These are phyloP conservation scores for Colletotrichum liaoningense DNA, from an alignment of 2,329 filamentous ascomycete genomes.

Conservation along the genomic window DNA sequence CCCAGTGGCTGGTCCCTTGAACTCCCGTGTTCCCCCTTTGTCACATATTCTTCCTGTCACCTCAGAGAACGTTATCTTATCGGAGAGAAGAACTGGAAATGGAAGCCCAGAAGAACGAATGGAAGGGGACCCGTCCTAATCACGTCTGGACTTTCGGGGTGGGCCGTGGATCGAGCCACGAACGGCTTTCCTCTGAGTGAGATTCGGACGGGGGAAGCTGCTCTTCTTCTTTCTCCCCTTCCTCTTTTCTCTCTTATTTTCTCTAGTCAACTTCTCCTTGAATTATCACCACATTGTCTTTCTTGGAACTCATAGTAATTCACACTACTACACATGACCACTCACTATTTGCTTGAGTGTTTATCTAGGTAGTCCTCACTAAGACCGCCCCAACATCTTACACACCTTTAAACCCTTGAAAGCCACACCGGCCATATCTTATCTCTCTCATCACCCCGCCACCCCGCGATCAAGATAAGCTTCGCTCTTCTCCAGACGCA, in stretches of 20 bases:
- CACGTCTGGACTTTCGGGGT: background rate
- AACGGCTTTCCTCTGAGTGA: background rate
- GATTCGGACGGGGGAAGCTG: background rate
- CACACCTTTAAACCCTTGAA: conserved; percentile 1
- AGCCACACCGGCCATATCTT: conserved; percentile 3
- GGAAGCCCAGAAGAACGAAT: conserved; percentile 6
- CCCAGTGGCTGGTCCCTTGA: background rate
- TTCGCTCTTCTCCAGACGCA: conserved; percentile 1
- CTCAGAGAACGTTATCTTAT: conserved; percentile 31
- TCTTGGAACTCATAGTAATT: background rate
- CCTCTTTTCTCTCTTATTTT: background rate
- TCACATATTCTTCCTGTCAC: background rate
- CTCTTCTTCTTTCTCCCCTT: background rate
- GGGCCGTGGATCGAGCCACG: conserved; percentile 24
- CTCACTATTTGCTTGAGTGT: background rate
- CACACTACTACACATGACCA: background rate
- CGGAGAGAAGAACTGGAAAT: background rate
- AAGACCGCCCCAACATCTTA: background rate
- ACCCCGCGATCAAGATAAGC: conserved; percentile 29
- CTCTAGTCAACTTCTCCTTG: background rate
- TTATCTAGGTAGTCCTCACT: background rate
- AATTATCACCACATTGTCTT: background rate
- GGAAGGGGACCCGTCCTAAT: conserved; percentile 12
- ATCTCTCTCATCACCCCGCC: conserved; percentile 13
- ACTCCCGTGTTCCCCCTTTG: background rate